A percentile compares a stretch with the other conserved stretches of the same genome.
Conservation (phyloP, 129 eudicot species). For the Flaveria sonorensis region DNA sequence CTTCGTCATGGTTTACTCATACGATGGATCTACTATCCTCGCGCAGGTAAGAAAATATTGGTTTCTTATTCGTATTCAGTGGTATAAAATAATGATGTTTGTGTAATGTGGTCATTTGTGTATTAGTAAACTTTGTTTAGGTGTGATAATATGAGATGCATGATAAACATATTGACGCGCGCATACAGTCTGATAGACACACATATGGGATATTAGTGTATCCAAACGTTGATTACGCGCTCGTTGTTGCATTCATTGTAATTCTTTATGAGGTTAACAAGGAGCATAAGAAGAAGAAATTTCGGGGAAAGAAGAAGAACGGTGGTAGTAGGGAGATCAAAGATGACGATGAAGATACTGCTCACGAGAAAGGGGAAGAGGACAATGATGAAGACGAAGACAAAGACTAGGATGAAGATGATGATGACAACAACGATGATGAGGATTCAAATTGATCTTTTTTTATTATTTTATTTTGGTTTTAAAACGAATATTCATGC, state of each 20-base stretch:
- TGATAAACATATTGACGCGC: slow-evolving; percentile 23
- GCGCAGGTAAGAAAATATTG: slow-evolving; percentile 25
- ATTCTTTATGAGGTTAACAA: slow-evolving; percentile 38
- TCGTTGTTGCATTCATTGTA: slow-evolving; percentile 30
- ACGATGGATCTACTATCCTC: slow-evolving; percentile 36
- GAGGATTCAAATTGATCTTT: slow-evolving; percentile 14
- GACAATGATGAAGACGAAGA: slow-evolving; percentile 1
- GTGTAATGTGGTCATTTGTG: not conserved
- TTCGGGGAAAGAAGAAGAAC: slow-evolving; percentile 22
- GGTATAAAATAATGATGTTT: not conserved
- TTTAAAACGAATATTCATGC: no score
- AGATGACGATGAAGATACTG: slow-evolving; percentile 26
- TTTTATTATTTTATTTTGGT: not conserved
- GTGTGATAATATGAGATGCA: slow-evolving; percentile 32
- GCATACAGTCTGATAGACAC: slow-evolving; percentile 29
- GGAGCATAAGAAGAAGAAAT: slow-evolving; percentile 30
- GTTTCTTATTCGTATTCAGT: no score
- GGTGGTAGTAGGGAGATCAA: slow-evolving; percentile 9
- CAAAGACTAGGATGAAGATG: slow-evolving; percentile 6
- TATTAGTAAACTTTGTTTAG: slow-evolving; percentile 11
- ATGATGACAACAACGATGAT: not conserved
- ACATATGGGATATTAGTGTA: slow-evolving; percentile 31
- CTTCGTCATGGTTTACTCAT: slow-evolving; percentile 30
- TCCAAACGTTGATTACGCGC: slow-evolving; percentile 37
- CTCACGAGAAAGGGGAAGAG: slow-evolving; percentile 14